Evolutionary conservation across 2,329 filamentous ascomycete species (phyloP).

Genomic region (Setomelanomma holmii): DNA sequence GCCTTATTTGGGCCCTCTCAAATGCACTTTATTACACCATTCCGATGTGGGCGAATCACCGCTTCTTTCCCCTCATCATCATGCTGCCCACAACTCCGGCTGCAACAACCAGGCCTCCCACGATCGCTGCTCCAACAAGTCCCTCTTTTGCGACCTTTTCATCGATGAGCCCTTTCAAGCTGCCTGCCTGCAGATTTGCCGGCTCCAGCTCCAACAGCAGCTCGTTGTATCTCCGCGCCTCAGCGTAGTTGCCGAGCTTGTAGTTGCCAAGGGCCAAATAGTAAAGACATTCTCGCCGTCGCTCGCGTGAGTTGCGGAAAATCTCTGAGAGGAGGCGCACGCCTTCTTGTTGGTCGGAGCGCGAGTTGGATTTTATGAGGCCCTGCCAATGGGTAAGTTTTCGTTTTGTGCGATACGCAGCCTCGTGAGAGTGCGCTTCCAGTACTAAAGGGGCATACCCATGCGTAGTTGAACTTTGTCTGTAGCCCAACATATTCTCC

Average conservation of each 20-base stretch:
- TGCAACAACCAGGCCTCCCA: conserved; percentile 89
- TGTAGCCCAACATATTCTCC: conserved; percentile 96
- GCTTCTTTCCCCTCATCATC: conserved; percentile 75
- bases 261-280: conserved; percentile 97
- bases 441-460: conserved; percentile 64
- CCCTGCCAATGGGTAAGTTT: conserved; percentile 63
- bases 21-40: background rate
- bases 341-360: conserved; percentile 90
- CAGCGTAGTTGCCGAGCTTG: conserved; percentile 97
- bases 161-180: conserved; percentile 86
- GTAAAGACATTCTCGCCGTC: conserved; percentile 96
- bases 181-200: conserved; percentile 86
- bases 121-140: conserved; percentile 90
- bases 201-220: conserved; percentile 89
- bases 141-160: conserved; percentile 97
- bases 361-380: conserved; percentile 87
- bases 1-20: conserved; percentile 17
- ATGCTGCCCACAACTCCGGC: conserved; percentile 93
- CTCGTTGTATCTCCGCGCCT: conserved; percentile 94
- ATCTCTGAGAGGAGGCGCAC: conserved; percentile 95
- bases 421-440: conserved; percentile 10
- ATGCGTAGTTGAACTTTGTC: conserved; percentile 99
- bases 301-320: conserved; percentile 90
- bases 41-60: conserved; percentile 33
- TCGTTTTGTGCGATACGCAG: background rate